Conservation (phyloP, 73 alveolate species). For the Paramecium caudatum region DNA sequence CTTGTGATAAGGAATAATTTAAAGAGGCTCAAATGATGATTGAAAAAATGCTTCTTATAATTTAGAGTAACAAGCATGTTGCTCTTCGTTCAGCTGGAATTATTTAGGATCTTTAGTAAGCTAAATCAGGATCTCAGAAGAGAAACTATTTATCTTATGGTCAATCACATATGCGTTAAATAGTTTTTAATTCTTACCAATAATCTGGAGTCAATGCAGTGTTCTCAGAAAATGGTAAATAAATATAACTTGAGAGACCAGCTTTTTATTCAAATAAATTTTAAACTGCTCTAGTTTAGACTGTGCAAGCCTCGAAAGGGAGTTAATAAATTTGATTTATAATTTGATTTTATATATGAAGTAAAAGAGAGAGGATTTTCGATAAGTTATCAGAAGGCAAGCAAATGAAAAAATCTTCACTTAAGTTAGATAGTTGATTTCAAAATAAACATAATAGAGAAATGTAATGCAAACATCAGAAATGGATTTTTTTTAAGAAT, state of each 20-base stretch:
- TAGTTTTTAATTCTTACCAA: too few species aligned
- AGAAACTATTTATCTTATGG: too few species aligned
- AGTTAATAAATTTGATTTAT: too few species aligned
- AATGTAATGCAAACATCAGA: not conserved
- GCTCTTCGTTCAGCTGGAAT: not conserved
- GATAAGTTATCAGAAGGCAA: slow-evolving; percentile 7
- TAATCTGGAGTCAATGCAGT: too few species aligned
- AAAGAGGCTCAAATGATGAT: not conserved
- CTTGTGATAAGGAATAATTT: not conserved
- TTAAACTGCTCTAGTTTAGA: too few species aligned
- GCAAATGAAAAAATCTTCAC: slow-evolving; percentile 21
- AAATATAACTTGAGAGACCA: too few species aligned
- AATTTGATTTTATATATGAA: slow-evolving; percentile 4
- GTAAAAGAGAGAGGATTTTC: slow-evolving; percentile 20
- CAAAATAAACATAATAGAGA: not conserved
- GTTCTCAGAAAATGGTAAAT: too few species aligned
- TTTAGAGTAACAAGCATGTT: too few species aligned
- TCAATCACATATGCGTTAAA: too few species aligned
- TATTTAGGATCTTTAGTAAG: not conserved
- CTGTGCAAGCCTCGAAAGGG: too few species aligned
- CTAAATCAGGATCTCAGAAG: too few species aligned
- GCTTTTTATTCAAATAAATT: too few species aligned
- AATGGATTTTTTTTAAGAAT: not conserved
- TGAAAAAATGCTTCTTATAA: not conserved
- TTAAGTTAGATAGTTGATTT: not conserved